These are phyloP conservation scores for Aspergillus latus DNA, from an alignment of 2,329 filamentous ascomycete genomes.

Conservation along the genomic window DNA sequence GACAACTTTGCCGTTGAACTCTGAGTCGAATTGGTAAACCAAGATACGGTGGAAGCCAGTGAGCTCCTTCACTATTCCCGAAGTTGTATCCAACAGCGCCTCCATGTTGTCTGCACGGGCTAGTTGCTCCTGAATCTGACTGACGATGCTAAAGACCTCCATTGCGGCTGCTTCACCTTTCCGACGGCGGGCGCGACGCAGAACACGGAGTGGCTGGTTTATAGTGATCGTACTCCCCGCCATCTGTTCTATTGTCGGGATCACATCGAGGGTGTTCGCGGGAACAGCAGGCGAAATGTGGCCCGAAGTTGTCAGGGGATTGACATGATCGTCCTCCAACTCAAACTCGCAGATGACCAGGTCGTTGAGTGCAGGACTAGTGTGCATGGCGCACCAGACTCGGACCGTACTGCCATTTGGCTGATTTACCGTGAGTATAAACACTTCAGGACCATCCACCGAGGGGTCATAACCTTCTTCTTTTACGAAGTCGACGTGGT, in stretches of 20 bases:
- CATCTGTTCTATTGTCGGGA: conserved; percentile 72
- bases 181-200: conserved; percentile 72
- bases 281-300: conserved; percentile 21
- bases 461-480: conserved; percentile 76
- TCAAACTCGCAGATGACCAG: conserved; percentile 87
- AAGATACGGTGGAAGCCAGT: conserved; percentile 91
- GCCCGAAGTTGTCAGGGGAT: conserved; percentile 28
- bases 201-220: conserved; percentile 74
- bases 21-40: conserved; percentile 85
- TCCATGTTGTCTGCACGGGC: conserved; percentile 64
- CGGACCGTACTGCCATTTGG: conserved; percentile 60
- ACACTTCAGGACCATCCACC: conserved; percentile 79
- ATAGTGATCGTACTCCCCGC: conserved; percentile 71
- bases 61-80: conserved; percentile 83
- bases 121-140: conserved; percentile 85
- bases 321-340: conserved; percentile 74
- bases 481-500: conserved; percentile 83
- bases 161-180: conserved; percentile 80
- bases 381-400: conserved; percentile 85
- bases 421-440: conserved; percentile 69
- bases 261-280: conserved; percentile 65
- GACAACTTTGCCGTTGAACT: conserved; percentile 82
- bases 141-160: conserved; percentile 92
- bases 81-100: conserved; percentile 73
- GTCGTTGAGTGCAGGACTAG: conserved; percentile 65